Evolutionary conservation across 2,329 filamentous ascomycete species (phyloP).

Genomic region (Beauveria sp.): DNA sequence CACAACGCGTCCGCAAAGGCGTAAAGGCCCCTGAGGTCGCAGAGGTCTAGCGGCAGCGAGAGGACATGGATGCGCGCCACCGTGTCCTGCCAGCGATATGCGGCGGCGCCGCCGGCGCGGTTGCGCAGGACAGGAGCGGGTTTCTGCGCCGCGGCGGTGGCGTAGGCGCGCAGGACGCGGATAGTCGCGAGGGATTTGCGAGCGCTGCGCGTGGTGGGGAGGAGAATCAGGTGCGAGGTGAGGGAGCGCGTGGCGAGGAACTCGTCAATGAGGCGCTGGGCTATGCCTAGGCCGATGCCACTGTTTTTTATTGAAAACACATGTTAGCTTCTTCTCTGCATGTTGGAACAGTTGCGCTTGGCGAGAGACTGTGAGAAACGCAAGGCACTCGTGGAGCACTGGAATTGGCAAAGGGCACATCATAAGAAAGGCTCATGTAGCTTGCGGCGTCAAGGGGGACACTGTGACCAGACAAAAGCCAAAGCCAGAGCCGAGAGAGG

Average conservation of each 20-base stretch:
- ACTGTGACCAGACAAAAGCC: not conserved
- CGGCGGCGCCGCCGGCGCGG: slow-evolving; percentile 23
- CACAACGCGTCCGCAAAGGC: slow-evolving; percentile 40
- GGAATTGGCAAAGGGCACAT: not conserved
- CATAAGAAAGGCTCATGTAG: not conserved
- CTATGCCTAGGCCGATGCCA: slow-evolving; percentile 78
- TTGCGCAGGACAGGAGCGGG: slow-evolving; percentile 28
- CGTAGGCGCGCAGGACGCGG: slow-evolving; percentile 53
- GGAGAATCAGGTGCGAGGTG: slow-evolving; percentile 63
- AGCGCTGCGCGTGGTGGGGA: slow-evolving; percentile 73
- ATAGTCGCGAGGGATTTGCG: slow-evolving; percentile 70
- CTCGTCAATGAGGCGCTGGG: slow-evolving; percentile 80
- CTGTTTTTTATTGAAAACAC: slow-evolving; percentile 35
- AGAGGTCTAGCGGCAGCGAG: slow-evolving; percentile 52
- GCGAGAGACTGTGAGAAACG: not conserved
- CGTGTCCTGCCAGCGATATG: slow-evolving; percentile 29
- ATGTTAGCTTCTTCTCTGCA: not conserved
- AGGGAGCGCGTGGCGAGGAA: slow-evolving; percentile 66
- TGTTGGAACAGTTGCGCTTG: not conserved
- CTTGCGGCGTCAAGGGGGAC: not conserved
- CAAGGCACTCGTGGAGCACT: not conserved
- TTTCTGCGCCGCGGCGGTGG: slow-evolving; percentile 33
- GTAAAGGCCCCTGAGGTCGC: slow-evolving; percentile 46
- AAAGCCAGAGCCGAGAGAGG: not conserved
- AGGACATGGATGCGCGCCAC: slow-evolving; percentile 50